These are phyloP conservation scores for Leavenworthia alabamica DNA, from an alignment of 345 rosid species.

Conservation along the genomic window DNA sequence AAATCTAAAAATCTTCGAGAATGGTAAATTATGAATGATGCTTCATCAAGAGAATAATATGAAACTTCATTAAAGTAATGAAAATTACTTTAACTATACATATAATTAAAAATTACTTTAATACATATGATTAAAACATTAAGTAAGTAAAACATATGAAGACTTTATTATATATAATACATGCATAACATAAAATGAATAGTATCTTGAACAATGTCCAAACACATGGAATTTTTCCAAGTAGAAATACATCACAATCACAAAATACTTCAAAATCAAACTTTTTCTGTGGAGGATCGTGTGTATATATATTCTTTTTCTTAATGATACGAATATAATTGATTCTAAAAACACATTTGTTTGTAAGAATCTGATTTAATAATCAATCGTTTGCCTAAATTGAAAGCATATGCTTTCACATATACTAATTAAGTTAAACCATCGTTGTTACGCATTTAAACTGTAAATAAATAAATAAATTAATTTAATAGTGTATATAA, in stretches of 20 bases:
- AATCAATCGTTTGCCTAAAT: constrained; percentile 16
- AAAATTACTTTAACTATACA: background rate
- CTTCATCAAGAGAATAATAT: background rate
- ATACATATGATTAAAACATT: background rate
- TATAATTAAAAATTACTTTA: background rate
- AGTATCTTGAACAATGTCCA: constrained; percentile 21
- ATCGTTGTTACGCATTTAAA: constrained; percentile 15
- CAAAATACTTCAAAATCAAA: constrained; percentile 18
- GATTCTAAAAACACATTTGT: constrained; percentile 16
- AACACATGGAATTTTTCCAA: constrained; percentile 29
- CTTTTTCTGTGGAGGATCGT: constrained; percentile 6
- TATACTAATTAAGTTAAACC: constrained; percentile 20
- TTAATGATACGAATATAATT: constrained; percentile 12
- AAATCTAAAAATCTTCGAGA: background rate
- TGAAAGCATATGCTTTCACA: constrained; percentile 30
- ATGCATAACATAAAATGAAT: constrained; percentile 8
- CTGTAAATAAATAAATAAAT: background rate
- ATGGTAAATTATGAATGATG: constrained; percentile 5
- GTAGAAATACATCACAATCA: constrained; percentile 29
- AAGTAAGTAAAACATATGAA: background rate
- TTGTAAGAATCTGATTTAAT: constrained; percentile 20
- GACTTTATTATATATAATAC: background rate
- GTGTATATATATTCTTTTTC: constrained; percentile 20
- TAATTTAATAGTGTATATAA: background rate
- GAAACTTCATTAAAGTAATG: constrained; percentile 2